These are phyloP conservation scores for Kuraishia ogatae DNA, from an alignment of 805 yeast genomes.

Conservation along the genomic window DNA sequence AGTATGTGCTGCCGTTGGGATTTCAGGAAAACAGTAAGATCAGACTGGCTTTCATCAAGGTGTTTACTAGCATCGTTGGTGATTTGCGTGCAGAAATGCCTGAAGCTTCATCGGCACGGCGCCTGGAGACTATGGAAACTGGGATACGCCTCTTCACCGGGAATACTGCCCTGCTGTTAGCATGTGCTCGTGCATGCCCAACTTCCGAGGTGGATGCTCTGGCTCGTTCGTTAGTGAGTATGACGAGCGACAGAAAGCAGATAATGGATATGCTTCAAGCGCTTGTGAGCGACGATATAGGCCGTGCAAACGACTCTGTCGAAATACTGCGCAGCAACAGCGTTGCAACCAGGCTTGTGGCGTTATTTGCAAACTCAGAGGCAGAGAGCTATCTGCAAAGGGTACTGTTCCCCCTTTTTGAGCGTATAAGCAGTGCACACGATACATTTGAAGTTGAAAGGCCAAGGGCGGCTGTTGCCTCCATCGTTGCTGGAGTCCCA, in stretches of 20 bases:
- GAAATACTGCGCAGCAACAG: conserved; percentile 77
- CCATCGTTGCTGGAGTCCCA: not conserved
- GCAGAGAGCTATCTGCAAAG: conserved; percentile 50
- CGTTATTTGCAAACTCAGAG: conserved; percentile 59
- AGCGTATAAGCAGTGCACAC: conserved; percentile 37
- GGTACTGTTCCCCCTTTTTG: conserved; percentile 48
- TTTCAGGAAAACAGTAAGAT: conserved; percentile 60
- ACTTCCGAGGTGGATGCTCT: conserved; percentile 61
- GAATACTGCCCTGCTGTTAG: conserved; percentile 35
- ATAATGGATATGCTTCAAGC: conserved; percentile 39
- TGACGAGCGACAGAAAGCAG: conserved; percentile 33
- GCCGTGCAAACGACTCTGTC: conserved; percentile 48
- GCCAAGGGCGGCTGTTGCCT: conserved; percentile 20
- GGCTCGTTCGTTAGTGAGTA: conserved; percentile 53
- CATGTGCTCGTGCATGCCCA: conserved; percentile 56
- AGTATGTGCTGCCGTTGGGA: conserved; percentile 70
- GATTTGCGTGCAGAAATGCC: conserved; percentile 6
- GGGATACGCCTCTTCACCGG: conserved; percentile 12
- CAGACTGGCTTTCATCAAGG: conserved; percentile 66
- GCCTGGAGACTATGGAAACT: conserved; percentile 1
- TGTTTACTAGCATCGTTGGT: conserved; percentile 59
- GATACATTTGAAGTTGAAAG: conserved; percentile 63
- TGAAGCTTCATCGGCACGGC: conserved; percentile 5
- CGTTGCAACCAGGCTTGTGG: conserved; percentile 69
- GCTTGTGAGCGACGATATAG: conserved; percentile 55